A percentile compares a stretch with the other conserved stretches of the same genome.
These are phyloP conservation scores for Tolypocladium ophioglossoides DNA, from an alignment of 2,329 filamentous ascomycete species.

Conservation along the genomic window DNA sequence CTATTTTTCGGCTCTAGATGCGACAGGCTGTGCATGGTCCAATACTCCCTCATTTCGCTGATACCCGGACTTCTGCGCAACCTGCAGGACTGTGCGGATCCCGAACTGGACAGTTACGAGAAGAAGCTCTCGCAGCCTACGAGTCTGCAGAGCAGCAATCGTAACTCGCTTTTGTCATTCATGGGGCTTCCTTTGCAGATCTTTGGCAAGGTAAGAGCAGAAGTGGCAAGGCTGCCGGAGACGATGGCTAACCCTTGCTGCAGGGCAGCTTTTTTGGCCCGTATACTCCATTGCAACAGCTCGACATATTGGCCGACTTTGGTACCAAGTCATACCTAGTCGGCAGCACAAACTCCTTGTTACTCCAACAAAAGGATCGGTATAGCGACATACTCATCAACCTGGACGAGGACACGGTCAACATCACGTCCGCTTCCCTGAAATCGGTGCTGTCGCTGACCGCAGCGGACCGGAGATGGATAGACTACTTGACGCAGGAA, in stretches of 20 bases:
- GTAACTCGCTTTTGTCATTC: conserved; percentile 78
- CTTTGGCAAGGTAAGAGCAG: conserved; percentile 64
- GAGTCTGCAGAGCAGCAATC: conserved; percentile 82
- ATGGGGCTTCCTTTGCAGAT: conserved; percentile 93
- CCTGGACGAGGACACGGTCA: conserved; percentile 80
- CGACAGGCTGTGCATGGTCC: conserved; percentile 93
- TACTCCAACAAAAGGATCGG: conserved; percentile 87
- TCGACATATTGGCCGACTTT: conserved; percentile 86
- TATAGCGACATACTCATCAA: conserved; percentile 97
- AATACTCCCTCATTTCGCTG: conserved; percentile 90
- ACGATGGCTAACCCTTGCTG: conserved; percentile 6
- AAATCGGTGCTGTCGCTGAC: conserved; percentile 68
- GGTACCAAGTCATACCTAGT: conserved; percentile 97
- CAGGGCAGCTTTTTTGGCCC: conserved; percentile 90
- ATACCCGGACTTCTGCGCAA: conserved; percentile 87
- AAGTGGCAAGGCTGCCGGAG: background rate
- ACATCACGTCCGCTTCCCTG: conserved; percentile 70
- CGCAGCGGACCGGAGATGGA: conserved; percentile 85
- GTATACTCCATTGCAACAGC: conserved; percentile 91
- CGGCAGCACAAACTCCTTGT: conserved; percentile 88
- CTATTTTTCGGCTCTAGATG: conserved; percentile 97
- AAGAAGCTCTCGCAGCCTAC: conserved; percentile 65
- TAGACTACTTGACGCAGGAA: conserved; percentile 86
- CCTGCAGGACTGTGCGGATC: conserved; percentile 90
- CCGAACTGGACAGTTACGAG: conserved; percentile 79